Conservation (phyloP, 2,329 filamentous ascomycete species). For the Lachnellula arida region DNA sequence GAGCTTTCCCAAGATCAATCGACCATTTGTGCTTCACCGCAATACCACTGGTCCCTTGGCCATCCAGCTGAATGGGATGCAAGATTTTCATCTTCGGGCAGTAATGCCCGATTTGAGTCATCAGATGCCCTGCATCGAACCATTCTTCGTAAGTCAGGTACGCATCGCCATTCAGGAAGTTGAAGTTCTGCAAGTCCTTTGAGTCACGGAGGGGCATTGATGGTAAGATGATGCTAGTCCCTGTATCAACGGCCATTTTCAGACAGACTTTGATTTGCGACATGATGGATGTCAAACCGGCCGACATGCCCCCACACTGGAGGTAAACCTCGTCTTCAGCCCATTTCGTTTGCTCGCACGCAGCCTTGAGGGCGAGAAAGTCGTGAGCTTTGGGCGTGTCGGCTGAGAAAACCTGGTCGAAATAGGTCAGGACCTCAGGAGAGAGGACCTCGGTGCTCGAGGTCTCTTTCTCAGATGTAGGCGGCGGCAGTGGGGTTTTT, state of each 20-base stretch:
- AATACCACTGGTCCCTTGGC: background rate
- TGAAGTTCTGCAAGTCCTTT: constrained; percentile 30
- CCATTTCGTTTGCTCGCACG: constrained; percentile 28
- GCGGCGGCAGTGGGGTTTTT: background rate
- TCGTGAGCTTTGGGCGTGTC: constrained; percentile 16
- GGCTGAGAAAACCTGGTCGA: constrained; percentile 32
- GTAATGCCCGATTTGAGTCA: constrained; percentile 18
- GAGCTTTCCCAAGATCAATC: constrained; percentile 23
- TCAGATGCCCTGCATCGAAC: constrained; percentile 33
- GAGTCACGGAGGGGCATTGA: constrained; percentile 33
- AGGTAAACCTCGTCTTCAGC: constrained; percentile 30
- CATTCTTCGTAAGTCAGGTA: constrained; percentile 33
- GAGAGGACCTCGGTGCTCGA: background rate
- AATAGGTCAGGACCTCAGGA: constrained; percentile 20
- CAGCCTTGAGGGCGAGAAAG: constrained; percentile 23
- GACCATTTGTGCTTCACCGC: constrained; percentile 23
- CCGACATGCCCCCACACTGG: constrained; percentile 31
- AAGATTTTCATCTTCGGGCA: constrained; percentile 34
- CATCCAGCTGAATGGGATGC: constrained; percentile 25
- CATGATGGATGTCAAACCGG: constrained; percentile 33
- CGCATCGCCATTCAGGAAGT: constrained; percentile 30
- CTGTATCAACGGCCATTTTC: constrained; percentile 34
- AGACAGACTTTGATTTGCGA: constrained; percentile 35
- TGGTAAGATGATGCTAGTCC: constrained; percentile 30
- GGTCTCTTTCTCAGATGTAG: background rate